Base-by-base conservation (phyloP, 495 filamentous ascomycete species). In the Penicillium maclennaniae region DNA sequence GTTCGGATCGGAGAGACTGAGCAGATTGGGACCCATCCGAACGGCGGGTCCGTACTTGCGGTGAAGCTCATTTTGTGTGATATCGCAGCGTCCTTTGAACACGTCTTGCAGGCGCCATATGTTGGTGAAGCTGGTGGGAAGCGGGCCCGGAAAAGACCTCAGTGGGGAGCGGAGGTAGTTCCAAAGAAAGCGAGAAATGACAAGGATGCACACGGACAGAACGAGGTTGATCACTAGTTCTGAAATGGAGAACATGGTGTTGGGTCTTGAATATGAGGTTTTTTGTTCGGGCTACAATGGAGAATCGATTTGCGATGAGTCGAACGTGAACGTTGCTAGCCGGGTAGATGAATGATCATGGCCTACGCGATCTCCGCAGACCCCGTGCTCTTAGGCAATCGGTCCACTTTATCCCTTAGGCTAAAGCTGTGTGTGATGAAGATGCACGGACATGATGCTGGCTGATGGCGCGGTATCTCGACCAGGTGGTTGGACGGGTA, bases 1-100 rank as follows among this genome's bases (percentile, higher is more conserved):
- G 21, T 36, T 56, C 12, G 69, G 69, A 40, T 75, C 70, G 6
- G 63, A 63, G 21, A 76, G 57, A 43, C 70, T 72, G 43, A 74
- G 45, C 12, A 60, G 40, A 26, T 72, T 71, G 3, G 72, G 73
- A 2, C 69, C 71, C 46, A 74, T 51, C 4, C 68, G 66, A 21
- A 75, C 68, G 16, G 60, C 63, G 8, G 59, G 23, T 8, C 72
- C 72, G 59, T 69, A 56, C 28, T 63, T 57, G 5, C 62, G 61
- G 54, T 76, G 73, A 31, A 72, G 53, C 14, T 55, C 31, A 28
- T 46, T 50, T 21, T 71, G 62, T 0, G 60, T 67, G 17, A 61
- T 56, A 49, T 71, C 65, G 37, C 52, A 53, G 7, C 60, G 57
- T 10, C 68, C 66, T 6, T 47, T 45, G 23, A 47, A 69, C 12